phyloP scores from a whole-genome alignment of 495 filamentous ascomycete species.

The Neurospora discreta region DNA sequence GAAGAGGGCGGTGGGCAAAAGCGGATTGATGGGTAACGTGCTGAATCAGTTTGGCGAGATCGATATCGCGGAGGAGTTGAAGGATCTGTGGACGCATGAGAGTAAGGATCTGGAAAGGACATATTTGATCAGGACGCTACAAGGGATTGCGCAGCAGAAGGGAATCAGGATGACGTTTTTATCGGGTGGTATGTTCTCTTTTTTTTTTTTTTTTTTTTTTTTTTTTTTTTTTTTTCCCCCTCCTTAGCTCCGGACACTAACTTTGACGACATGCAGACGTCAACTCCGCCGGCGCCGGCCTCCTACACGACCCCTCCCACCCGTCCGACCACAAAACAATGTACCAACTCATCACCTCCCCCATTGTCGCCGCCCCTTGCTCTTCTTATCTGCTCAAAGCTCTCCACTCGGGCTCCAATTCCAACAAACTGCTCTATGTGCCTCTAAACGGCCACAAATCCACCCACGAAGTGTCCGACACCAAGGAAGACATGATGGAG shows the following conservation, averaged over 20 bases:
- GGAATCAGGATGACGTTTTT: constrained; percentile 93
- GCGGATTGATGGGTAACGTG: constrained; percentile 85
- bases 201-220: too few species aligned
- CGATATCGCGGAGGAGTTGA: constrained; percentile 83
- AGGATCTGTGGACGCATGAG: constrained; percentile 97
- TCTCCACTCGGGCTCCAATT: constrained; percentile 89
- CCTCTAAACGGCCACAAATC: constrained; percentile 83
- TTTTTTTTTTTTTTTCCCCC: too few species aligned
- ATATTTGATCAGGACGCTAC: constrained; percentile 89
- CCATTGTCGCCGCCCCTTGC: constrained; percentile 81
- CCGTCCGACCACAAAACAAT: constrained; percentile 95
- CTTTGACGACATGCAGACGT: constrained; percentile 42
- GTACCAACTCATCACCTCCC: constrained; percentile 91
- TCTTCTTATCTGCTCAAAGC: constrained; percentile 79
- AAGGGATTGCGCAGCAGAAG: constrained; percentile 88
- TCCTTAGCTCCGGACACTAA: too few species aligned
- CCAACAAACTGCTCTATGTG: constrained; percentile 80
- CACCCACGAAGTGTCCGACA: constrained; percentile 57
- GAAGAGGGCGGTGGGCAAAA: constrained; percentile 92
- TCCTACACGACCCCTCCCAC: constrained; percentile 87
- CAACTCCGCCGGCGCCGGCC: constrained; percentile 81
- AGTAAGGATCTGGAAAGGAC: constrained; percentile 95
- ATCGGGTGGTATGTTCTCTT: constrained; percentile 51
- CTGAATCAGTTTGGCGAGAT: constrained; percentile 96
- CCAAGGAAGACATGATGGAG: constrained; percentile 99